Conservation (phyloP, 2,329 filamentous ascomycete genomes). For the Fusarium lateritium region DNA sequence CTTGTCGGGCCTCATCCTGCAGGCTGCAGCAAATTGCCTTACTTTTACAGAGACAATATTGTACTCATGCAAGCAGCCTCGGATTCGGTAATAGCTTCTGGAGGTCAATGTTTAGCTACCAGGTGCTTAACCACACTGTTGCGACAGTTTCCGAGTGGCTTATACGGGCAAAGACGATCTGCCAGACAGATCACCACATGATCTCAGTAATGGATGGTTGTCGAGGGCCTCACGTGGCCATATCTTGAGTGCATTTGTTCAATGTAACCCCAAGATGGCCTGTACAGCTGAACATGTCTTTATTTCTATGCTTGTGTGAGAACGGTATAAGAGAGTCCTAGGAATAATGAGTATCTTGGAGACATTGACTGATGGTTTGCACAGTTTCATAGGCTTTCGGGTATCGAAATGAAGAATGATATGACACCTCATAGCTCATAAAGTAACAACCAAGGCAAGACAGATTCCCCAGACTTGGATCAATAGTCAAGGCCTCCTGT, state of each 20-base stretch:
- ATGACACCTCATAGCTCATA: background rate
- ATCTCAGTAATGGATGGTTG: conserved; percentile 13
- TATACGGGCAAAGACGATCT: background rate
- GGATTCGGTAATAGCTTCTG: background rate
- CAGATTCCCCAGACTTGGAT: conserved; percentile 3
- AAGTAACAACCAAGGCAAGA: background rate
- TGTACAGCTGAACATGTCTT: conserved; percentile 31
- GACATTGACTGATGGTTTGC: background rate
- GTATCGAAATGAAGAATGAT: too few relatives aligned
- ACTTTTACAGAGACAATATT: background rate
- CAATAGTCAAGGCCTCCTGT: conserved; percentile 7
- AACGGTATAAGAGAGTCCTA: background rate
- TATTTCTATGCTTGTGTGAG: background rate
- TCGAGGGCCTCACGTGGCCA: conserved; percentile 40
- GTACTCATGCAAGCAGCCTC: background rate
- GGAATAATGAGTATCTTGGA: background rate
- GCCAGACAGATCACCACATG: conserved; percentile 22
- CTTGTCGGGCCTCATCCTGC: conserved; percentile 12
- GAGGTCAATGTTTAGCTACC: too few relatives aligned
- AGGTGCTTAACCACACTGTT: too few relatives aligned
- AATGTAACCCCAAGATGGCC: conserved; percentile 35
- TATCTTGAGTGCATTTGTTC: conserved; percentile 16
- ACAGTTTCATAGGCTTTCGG: background rate
- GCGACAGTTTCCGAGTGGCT: background rate
- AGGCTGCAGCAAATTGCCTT: background rate